Conservation (phyloP, 2,329 filamentous ascomycete genomes). For the Penicillium griseofulvum region DNA sequence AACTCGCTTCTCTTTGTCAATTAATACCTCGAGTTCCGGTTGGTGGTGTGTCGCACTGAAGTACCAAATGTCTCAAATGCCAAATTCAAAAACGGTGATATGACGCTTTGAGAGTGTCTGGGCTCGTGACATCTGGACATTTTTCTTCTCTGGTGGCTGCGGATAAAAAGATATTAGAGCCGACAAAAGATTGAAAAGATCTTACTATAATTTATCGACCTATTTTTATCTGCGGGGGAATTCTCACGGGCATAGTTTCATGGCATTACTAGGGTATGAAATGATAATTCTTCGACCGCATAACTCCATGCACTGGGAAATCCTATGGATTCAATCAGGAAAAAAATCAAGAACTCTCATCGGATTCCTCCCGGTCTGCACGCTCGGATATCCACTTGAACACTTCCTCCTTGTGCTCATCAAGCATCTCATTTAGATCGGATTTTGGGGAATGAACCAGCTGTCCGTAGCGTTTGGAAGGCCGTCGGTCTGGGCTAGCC, state of each 20-base stretch:
- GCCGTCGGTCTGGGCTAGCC: conserved; percentile 57
- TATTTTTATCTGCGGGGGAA: not conserved
- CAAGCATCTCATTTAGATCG: conserved; percentile 57
- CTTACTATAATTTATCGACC: not conserved
- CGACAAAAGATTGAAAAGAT: not conserved
- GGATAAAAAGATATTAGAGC: no score
- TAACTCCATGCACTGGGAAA: not conserved
- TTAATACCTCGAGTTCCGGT: conserved; percentile 10
- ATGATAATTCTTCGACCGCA: not conserved
- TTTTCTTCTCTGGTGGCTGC: not conserved
- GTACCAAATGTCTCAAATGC: conserved; percentile 1
- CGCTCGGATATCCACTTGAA: conserved; percentile 47
- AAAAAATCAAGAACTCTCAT: conserved; percentile 9
- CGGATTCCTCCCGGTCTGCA: conserved; percentile 29
- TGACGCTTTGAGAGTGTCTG: not conserved
- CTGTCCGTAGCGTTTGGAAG: conserved; percentile 57
- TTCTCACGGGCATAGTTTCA: not conserved
- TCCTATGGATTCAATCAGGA: not conserved
- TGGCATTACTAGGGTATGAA: conserved; percentile 3
- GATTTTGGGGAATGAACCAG: conserved; percentile 48
- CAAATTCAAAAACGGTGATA: not conserved
- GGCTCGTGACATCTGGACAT: not conserved
- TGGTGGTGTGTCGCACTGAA: conserved; percentile 18
- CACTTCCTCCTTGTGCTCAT: conserved; percentile 52
- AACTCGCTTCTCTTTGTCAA: not conserved